These are phyloP conservation scores for Colletotrichum nymphaeae DNA, from an alignment of 2,329 filamentous ascomycete genomes.

Conservation along the genomic window DNA sequence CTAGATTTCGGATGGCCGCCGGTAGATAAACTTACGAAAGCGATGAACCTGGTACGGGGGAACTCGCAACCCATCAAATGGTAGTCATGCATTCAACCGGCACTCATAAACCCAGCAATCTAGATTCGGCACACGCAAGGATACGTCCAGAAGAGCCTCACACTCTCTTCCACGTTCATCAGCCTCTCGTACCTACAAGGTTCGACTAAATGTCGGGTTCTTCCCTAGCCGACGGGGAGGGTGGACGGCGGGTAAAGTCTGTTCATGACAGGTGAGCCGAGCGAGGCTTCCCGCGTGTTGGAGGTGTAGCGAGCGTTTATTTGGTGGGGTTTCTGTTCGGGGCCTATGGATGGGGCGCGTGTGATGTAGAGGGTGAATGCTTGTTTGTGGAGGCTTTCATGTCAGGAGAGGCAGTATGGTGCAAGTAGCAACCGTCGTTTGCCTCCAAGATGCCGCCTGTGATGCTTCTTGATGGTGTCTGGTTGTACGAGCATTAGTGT, in stretches of 20 bases:
- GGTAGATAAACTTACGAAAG: not conserved
- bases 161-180: not conserved
- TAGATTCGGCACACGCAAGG: not conserved
- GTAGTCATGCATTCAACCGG: not conserved
- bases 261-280: not conserved
- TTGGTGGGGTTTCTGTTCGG: not conserved
- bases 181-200: not conserved
- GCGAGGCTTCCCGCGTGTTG: not conserved
- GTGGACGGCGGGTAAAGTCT: not conserved
- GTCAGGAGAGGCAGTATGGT: not conserved
- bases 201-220: not conserved
- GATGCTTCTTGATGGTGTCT: too few species aligned
- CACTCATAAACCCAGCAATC: too few species aligned
- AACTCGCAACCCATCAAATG: not conserved
- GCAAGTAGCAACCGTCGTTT: not conserved
- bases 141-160: not conserved
- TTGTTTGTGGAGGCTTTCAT: not conserved
- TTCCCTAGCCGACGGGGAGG: not conserved
- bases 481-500: not conserved
- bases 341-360: too few species aligned
- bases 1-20: not conserved
- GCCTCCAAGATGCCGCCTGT: not conserved
- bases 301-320: not conserved
- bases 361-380: not conserved
- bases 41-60: not conserved